phyloP scores from a whole-genome alignment of 78 protist species.

The Pigoraptor vietnamica region DNA sequence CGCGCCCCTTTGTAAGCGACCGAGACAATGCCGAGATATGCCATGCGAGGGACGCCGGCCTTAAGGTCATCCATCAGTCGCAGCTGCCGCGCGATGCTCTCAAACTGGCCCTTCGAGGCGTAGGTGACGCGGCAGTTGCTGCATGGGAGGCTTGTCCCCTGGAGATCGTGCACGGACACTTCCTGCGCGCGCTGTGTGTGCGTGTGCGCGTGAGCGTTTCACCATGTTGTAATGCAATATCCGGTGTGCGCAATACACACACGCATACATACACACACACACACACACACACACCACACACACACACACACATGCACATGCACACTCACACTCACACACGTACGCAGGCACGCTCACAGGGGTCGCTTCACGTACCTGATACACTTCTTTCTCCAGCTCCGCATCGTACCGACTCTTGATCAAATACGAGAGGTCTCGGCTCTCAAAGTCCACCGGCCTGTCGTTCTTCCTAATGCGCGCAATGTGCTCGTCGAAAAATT shows the following conservation, averaged over 20 bases:
- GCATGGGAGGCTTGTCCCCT: neutral
- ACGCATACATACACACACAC: too few species aligned
- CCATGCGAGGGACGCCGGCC: slow-evolving; percentile 71
- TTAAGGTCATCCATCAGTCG: slow-evolving; percentile 64
- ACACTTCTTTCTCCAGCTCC: neutral
- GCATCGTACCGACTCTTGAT: slow-evolving; percentile 34
- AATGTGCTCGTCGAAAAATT: slow-evolving; percentile 38
- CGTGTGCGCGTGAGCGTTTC: too few species aligned
- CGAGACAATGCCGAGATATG: slow-evolving; percentile 63
- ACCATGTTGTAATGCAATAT: too few species aligned
- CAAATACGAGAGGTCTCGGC: neutral
- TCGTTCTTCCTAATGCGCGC: slow-evolving; percentile 33
- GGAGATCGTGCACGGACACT: neutral
- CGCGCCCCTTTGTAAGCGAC: neutral
- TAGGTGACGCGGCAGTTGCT: neutral
- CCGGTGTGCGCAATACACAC: too few species aligned
- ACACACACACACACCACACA: too few species aligned
- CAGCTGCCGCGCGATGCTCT: neutral
- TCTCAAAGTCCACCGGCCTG: neutral
- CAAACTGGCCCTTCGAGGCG: neutral
- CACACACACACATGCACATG: too few species aligned
- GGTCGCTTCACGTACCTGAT: too few species aligned
- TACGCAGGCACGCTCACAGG: too few species aligned
- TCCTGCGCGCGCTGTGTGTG: neutral
- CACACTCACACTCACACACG: too few species aligned